Percentiles rank a stretch among this genome's conserved stretches.
Evolutionary conservation across 192 early-diverging fungal genomes (phyloP).

Genomic region (Jimgerdemannia flammicorona): DNA sequence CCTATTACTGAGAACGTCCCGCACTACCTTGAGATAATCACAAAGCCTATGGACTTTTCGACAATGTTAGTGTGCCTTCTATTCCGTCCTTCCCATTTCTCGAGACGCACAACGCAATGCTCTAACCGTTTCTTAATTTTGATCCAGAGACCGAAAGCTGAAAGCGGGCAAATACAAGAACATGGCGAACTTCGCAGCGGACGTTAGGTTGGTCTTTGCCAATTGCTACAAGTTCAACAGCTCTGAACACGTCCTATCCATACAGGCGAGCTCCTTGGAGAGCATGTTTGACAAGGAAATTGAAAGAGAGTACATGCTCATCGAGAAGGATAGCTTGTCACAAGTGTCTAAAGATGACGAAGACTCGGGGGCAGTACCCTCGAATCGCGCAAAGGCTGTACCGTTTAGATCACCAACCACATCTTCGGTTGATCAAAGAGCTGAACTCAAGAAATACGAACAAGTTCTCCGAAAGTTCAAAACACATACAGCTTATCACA

Average conservation of each 20-base stretch:
- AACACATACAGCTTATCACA: background rate
- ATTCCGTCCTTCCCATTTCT: no score
- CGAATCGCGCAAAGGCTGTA: background rate
- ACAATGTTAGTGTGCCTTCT: slow-evolving; percentile 40
- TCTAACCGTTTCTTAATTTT: background rate
- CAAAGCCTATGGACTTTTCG: slow-evolving; percentile 70
- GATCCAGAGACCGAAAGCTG: slow-evolving; percentile 39
- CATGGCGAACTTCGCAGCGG: slow-evolving; percentile 49
- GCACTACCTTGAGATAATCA: slow-evolving; percentile 44
- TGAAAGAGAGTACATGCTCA: background rate
- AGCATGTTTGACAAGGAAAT: background rate
- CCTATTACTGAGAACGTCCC: slow-evolving; percentile 40
- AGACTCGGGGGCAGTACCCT: background rate
- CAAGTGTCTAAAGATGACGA: background rate
- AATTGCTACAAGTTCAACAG: slow-evolving; percentile 77
- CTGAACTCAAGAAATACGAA: background rate
- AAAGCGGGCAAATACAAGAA: slow-evolving; percentile 38
- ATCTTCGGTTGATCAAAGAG: background rate
- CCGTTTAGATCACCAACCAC: background rate
- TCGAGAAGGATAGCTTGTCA: background rate
- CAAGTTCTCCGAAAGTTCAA: background rate
- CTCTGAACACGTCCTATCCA: slow-evolving; percentile 27
- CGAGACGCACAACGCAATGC: background rate
- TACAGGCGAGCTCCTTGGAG: background rate
- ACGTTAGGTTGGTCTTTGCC: slow-evolving; percentile 59